Base-by-base conservation (phyloP, 768 basidiomycete species). In the Agaricus blazei region DNA sequence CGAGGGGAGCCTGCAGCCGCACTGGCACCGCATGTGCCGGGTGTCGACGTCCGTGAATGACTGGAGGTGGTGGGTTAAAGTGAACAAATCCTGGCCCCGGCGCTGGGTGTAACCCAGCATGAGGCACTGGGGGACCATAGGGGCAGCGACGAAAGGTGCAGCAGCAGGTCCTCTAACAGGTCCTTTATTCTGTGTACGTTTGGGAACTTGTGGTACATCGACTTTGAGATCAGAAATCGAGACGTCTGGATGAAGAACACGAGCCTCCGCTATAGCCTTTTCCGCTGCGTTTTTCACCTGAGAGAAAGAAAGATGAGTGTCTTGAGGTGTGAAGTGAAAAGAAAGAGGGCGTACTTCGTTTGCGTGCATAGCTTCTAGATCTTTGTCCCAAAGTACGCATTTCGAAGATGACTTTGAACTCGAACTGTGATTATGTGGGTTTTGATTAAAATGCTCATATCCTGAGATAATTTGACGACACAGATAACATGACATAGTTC, bases 401-500 rank as follows among this genome's bases (percentile, higher is more conserved):
- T 85, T 68, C 9, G 72, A 63, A 5, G 57, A 58, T 11, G 56
- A 59, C 67, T 46, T 56, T 6, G 58, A 50, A 9, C 72, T 64
- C 24, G 65, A 26, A 3, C 60, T 59, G 19, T 64, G 54, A 5
- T 56, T 58, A 0, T 58, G 56, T 7, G 62, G 59, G 24, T 55
- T 80, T 48, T 80, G 71, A 46, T 76, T 67, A 64, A 92, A 93
- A 63, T 93, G 91, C 0, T 90, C 85, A 62, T 93, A 92, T 1
- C 89, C 88, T 0, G 31, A 70, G 40, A 95, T 88, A 34, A 85
- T 62, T 63, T 88, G 61, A 28, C 90, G 79, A 65, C 94, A 96
- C 26, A 92, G 73, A 64, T 97, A 95, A 68, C 94, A 97, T 0
- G 87, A 92, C 40, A 89, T 36, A 0, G 90, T 84, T 1, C 45